Evolutionary conservation across 352 stramenopile species (phyloP).

Genomic region (Phytophthora ohioensis): DNA sequence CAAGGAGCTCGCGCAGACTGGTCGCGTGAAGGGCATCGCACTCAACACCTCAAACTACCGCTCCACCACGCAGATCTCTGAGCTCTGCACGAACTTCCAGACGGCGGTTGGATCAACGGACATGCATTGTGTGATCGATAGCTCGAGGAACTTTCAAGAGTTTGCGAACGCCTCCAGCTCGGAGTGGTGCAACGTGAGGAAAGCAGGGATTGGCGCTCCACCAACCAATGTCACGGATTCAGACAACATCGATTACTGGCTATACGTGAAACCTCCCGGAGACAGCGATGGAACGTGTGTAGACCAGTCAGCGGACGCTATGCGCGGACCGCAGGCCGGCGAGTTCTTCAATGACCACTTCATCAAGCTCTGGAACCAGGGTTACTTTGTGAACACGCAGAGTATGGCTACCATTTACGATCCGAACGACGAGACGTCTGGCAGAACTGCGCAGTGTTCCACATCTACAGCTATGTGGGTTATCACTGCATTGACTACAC

Average conservation of each 20-base stretch:
- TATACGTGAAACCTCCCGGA: conserved; percentile 76
- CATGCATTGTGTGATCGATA: conserved; percentile 71
- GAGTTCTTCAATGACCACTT: conserved; percentile 76
- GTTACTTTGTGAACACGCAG: conserved; percentile 40
- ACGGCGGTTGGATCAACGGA: conserved; percentile 42
- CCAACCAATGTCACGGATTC: conserved; percentile 61
- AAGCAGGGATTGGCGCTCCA: conserved; percentile 59
- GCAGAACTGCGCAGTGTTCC: neutral
- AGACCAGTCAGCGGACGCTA: conserved; percentile 50
- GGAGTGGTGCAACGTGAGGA: conserved; percentile 77
- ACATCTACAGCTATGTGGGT: conserved; percentile 1
- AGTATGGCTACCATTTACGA: conserved; percentile 46
- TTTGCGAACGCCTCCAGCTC: conserved; percentile 35
- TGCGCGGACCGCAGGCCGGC: conserved; percentile 57
- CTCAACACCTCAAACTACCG: conserved; percentile 87
- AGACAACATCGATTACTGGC: conserved; percentile 68
- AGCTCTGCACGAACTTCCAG: conserved; percentile 69
- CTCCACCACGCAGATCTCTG: conserved; percentile 52
- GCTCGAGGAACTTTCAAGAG: conserved; percentile 72
- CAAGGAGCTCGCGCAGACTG: conserved; percentile 48
- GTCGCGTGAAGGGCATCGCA: conserved; percentile 68
- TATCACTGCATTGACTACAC: neutral
- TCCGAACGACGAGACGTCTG: conserved; percentile 31
- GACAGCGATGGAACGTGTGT: conserved; percentile 70
- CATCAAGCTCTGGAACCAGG: conserved; percentile 75